Evolutionary conservation across 306 rosid species (phyloP).

Genomic region (Malus sieversii): DNA sequence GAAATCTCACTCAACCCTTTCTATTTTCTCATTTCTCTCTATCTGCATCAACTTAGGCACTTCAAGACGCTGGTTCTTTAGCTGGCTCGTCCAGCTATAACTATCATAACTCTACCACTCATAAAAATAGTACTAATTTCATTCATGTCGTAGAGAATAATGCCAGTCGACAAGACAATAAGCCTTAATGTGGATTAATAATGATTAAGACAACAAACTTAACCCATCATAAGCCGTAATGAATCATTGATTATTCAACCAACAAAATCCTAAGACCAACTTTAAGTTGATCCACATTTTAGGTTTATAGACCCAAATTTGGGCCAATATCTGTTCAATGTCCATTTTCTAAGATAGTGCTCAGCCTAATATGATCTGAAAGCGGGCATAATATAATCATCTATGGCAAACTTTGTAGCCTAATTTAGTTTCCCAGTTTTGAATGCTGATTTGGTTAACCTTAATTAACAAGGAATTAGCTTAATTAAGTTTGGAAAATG

Average conservation of each 20-base stretch:
- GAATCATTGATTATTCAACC: background rate
- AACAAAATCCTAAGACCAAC: background rate
- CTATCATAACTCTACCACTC: background rate
- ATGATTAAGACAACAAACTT: background rate
- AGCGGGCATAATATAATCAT: background rate
- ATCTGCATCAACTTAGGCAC: too few relatives aligned
- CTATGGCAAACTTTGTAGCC: background rate
- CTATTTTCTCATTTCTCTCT: too few relatives aligned
- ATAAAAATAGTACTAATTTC: background rate
- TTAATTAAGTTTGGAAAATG: slow-evolving; percentile 15
- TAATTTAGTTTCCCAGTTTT: background rate
- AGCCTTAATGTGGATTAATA: background rate
- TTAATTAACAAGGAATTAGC: background rate
- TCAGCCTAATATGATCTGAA: background rate
- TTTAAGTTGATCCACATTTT: background rate
- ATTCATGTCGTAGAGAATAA: background rate
- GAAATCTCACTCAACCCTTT: too few relatives aligned
- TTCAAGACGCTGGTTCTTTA: too few relatives aligned
- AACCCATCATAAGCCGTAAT: background rate
- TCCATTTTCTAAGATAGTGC: background rate
- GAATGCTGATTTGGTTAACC: background rate
- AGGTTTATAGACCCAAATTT: background rate
- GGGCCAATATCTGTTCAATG: background rate
- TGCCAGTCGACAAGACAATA: background rate
- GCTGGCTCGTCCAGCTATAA: background rate